These are phyloP conservation scores for Coemansia reversa DNA, from an alignment of 192 early-diverging fungal genomes.

Conservation along the genomic window DNA sequence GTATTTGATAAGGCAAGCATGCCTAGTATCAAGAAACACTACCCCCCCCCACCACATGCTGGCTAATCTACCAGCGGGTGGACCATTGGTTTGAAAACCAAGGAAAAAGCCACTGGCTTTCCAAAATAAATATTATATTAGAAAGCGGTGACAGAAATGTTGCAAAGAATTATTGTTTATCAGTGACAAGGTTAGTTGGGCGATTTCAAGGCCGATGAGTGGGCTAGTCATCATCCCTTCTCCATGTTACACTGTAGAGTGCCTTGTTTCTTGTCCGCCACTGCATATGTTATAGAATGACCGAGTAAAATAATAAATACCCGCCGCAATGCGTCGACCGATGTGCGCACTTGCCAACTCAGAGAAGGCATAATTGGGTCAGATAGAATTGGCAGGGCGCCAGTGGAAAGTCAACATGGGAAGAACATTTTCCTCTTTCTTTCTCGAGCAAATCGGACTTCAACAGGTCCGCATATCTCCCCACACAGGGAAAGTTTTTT, in stretches of 20 bases:
- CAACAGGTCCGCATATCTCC: neutral
- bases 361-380: neutral
- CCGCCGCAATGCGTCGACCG: neutral
- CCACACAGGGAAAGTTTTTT: neutral
- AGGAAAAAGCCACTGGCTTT: neutral
- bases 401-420: neutral
- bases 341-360: neutral
- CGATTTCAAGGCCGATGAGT: neutral
- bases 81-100: neutral
- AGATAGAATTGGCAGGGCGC: neutral
- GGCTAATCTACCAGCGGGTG: neutral
- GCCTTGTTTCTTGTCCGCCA: neutral
- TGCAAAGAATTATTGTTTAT: neutral
- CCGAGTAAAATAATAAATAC: neutral
- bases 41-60: neutral
- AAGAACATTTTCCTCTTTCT: neutral
- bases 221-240: neutral
- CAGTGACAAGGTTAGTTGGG: neutral
- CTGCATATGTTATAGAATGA: neutral
- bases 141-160: neutral
- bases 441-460: neutral
- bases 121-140: neutral
- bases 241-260: neutral
- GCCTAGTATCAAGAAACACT: neutral
- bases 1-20: neutral